Base-by-base conservation (phyloP, 1,139 yeast species). In the Pneumocystis wakefieldiae region DNA sequence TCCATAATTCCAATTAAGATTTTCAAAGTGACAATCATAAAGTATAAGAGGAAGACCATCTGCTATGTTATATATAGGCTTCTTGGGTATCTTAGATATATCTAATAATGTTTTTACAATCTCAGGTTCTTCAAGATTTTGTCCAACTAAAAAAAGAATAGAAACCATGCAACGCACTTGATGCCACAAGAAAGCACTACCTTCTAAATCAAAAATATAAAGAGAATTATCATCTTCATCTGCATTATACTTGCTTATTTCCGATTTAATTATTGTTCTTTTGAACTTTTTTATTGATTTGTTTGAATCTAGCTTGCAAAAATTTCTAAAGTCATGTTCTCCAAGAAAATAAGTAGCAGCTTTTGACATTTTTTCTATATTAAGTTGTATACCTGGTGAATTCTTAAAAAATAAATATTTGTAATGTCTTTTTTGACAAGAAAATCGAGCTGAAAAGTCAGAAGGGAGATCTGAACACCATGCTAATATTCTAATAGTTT, bases 151-250 rank as follows among this genome's bases (percentile, higher is more conserved):
- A 64, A 94, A 82, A 63, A 94, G 73, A 7, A 87, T 78, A 0
- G 95, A 95, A 76, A 90, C 82, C 95, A 94, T 92, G 69, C 96
- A 90, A 62, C 98, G 81, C 29, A 94, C 99, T 73, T 94, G 99
- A 72, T 94, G 97, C 98, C 98, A 94, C 65, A 94, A 76, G 69
- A 94, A 94, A 7, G 98, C 98, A 1, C 88, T 78, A 0, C 98
- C 99, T 67, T 82, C 80, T 63, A 92, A 76, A 71, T 90, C 91
- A 72, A 92, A 84, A 65, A 85, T 86, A 70, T 80, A 87, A 64
- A 79, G 77, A 57, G 42, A 3, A 57, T 57, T 17, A 17, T 57
- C 37, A 17, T 29, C 38, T 57, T 28, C n/a, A 24, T 6, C n/a
- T 48, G 4, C 28, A 24, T 48, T 14, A 24, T 19, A 48, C 12